Conservation (phyloP, 306 rosid species). For the Lathyrus aphaca region DNA sequence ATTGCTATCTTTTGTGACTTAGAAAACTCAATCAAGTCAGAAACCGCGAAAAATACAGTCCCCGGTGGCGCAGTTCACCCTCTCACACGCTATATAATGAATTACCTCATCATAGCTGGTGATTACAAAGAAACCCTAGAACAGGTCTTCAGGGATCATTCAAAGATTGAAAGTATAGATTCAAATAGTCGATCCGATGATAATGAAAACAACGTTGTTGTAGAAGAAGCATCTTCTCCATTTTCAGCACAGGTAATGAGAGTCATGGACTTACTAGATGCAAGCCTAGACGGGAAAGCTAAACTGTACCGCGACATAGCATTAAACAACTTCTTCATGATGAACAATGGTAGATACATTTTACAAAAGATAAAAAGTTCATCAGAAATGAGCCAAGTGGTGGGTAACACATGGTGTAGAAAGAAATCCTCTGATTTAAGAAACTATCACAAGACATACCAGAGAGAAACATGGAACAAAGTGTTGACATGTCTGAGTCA, state of each 20-base stretch:
- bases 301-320: slow-evolving; percentile 64
- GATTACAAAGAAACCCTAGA: slow-evolving; percentile 55
- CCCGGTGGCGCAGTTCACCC: slow-evolving; percentile 61
- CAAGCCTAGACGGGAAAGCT: slow-evolving; percentile 59
- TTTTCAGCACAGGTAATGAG: slow-evolving; percentile 52
- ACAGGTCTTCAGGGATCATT: slow-evolving; percentile 54
- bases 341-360: slow-evolving; percentile 95
- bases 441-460: slow-evolving; percentile 74
- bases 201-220: neutral
- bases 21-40: slow-evolving; percentile 46
- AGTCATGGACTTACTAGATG: slow-evolving; percentile 71
- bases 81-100: slow-evolving; percentile 53
- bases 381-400: slow-evolving; percentile 51
- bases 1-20: slow-evolving; percentile 48
- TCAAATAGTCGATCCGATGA: slow-evolving; percentile 43
- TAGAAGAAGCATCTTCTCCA: slow-evolving; percentile 37
- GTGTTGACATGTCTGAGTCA: slow-evolving; percentile 59
- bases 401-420: slow-evolving; percentile 83
- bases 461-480: slow-evolving; percentile 78
- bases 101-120: slow-evolving; percentile 47
- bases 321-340: slow-evolving; percentile 71
- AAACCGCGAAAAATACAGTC: slow-evolving; percentile 44
- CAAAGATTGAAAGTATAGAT: slow-evolving; percentile 52
- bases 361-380: slow-evolving; percentile 79
- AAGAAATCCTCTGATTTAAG: slow-evolving; percentile 68